These are phyloP conservation scores for Paspalum notatum DNA, from an alignment of 176 grass and related monocot genomes.

Conservation along the genomic window DNA sequence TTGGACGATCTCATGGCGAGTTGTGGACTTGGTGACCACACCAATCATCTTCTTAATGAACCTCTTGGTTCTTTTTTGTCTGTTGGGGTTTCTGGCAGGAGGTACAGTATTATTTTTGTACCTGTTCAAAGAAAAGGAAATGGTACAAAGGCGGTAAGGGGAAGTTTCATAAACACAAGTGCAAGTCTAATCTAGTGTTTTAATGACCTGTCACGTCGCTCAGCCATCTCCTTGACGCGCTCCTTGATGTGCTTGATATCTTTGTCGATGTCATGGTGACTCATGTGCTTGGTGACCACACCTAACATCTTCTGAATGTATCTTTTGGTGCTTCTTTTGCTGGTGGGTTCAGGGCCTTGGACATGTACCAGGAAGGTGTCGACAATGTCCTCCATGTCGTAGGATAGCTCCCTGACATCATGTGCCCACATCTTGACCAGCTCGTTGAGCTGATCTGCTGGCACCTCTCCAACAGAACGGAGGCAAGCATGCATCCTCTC, in stretches of 20 bases:
- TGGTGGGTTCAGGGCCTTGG: neutral
- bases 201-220: neutral
- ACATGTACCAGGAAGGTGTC: neutral
- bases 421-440: neutral
- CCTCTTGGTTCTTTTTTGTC: no score
- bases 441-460: neutral
- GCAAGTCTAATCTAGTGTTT: no score
- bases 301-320: neutral
- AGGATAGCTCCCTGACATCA: neutral
- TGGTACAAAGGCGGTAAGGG: no score
- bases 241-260: neutral
- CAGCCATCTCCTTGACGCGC: neutral
- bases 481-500: neutral
- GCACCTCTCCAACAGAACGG: neutral
- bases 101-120: no score
- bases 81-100: no score
- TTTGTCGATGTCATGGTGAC: neutral
- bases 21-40: no score
- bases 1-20: no score
- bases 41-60: no score
- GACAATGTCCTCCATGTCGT: slow-evolving; percentile 1
- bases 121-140: no score
- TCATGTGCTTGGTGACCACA: neutral
- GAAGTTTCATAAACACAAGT: no score
- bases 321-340: neutral